These are phyloP conservation scores for Melanogaster broomeanus DNA, from an alignment of 768 basidiomycete genomes.

Conservation along the genomic window DNA sequence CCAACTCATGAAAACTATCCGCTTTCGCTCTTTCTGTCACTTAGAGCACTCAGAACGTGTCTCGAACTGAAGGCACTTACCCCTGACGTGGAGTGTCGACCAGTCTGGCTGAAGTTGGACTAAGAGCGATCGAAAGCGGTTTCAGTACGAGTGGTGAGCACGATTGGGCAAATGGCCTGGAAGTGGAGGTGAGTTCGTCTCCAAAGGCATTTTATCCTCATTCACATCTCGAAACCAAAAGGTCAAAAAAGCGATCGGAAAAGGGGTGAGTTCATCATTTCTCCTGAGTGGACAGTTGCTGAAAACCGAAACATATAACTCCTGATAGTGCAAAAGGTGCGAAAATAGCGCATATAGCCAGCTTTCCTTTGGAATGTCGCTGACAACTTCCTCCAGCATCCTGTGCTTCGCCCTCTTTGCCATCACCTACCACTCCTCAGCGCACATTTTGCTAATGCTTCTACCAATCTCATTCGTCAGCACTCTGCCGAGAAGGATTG, in stretches of 20 bases:
- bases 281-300: not conserved
- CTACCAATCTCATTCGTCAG: too few relatives aligned
- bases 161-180: slow-evolving; percentile 51
- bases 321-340: slow-evolving; percentile 60
- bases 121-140: slow-evolving; percentile 53
- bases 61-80: slow-evolving; percentile 51
- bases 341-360: slow-evolving; percentile 11
- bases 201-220: not conserved
- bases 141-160: slow-evolving; percentile 37
- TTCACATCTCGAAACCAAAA: slow-evolving; percentile 16
- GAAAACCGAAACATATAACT: slow-evolving; percentile 33
- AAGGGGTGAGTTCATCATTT: slow-evolving; percentile 54
- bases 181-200: slow-evolving; percentile 47
- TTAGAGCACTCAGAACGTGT: slow-evolving; percentile 57
- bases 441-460: slow-evolving; percentile 56
- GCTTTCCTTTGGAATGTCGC: not conserved
- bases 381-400: slow-evolving; percentile 46
- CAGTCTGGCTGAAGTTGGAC: slow-evolving; percentile 66
- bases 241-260: slow-evolving; percentile 66
- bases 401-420: slow-evolving; percentile 60
- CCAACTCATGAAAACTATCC: slow-evolving; percentile 59
- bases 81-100: slow-evolving; percentile 66
- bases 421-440: slow-evolving; percentile 63
- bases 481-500: too few relatives aligned
- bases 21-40: slow-evolving; percentile 55